A percentile compares a stretch with the other conserved stretches of the same genome.
phyloP scores from a whole-genome alignment of 2,329 filamentous ascomycete species.

The Aspergillus sp. region DNA sequence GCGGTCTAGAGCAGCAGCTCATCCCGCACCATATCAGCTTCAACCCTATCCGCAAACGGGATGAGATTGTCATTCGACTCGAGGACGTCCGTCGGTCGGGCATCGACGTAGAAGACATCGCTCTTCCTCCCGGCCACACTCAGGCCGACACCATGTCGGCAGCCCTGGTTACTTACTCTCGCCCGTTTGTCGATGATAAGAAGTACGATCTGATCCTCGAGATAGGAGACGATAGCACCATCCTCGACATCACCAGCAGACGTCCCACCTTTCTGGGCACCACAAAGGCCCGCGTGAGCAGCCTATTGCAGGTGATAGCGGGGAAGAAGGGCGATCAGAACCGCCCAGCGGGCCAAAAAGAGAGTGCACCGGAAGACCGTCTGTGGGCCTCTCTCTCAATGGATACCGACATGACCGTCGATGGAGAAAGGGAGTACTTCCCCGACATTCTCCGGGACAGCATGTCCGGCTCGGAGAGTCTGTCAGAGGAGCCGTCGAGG shows the following conservation, averaged over 20 bases:
- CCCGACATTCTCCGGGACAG: slow-evolving; percentile 13
- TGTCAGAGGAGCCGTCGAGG: slow-evolving; percentile 7
- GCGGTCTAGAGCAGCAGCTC: slow-evolving; percentile 83
- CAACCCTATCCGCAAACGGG: slow-evolving; percentile 67
- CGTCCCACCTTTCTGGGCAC: slow-evolving; percentile 73
- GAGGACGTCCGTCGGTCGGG: slow-evolving; percentile 90
- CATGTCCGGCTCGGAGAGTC: slow-evolving; percentile 1
- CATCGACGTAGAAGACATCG: slow-evolving; percentile 58
- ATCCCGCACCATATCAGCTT: slow-evolving; percentile 75
- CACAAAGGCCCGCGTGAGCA: slow-evolving; percentile 68
- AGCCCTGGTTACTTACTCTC: slow-evolving; percentile 74
- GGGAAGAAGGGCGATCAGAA: slow-evolving; percentile 64
- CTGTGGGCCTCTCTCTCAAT: slow-evolving; percentile 64
- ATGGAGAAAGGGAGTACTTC: slow-evolving; percentile 36
- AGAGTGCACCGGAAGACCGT: slow-evolving; percentile 62
- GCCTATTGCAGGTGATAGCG: slow-evolving; percentile 77
- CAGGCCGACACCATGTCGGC: neutral
- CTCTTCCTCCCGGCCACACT: neutral
- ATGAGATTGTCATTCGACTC: slow-evolving; percentile 77
- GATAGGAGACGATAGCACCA: slow-evolving; percentile 67
- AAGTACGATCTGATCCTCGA: slow-evolving; percentile 77
- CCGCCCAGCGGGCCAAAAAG: neutral
- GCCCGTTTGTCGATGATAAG: slow-evolving; percentile 79
- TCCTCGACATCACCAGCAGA: slow-evolving; percentile 56
- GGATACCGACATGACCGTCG: slow-evolving; percentile 45